Evolutionary conservation across 1,139 yeast species (phyloP).

Genomic region (Hyphopichia burtonii): DNA sequence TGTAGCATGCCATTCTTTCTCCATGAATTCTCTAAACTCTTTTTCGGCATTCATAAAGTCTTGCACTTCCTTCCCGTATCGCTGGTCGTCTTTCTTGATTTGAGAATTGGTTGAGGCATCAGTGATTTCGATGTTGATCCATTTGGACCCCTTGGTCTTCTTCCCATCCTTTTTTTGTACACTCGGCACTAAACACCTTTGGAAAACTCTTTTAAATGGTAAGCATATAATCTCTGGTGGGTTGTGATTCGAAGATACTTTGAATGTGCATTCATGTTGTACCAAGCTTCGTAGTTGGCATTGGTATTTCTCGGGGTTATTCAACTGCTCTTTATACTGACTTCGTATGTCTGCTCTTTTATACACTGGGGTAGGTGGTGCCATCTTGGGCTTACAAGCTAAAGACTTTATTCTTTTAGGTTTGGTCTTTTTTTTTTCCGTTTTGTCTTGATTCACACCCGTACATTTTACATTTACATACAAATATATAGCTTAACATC

Average conservation of each 20-base stretch:
- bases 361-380: conserved; percentile 49
- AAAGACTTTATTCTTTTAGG: not conserved
- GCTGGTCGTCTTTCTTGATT: conserved; percentile 20
- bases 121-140: conserved; percentile 49
- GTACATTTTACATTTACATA: no score
- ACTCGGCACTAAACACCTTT: conserved; percentile 40
- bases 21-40: conserved; percentile 35
- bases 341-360: conserved; percentile 26
- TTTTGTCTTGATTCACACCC: not conserved
- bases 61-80: conserved; percentile 26
- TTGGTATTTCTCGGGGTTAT: conserved; percentile 31
- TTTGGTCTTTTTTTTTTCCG: not conserved
- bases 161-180: conserved; percentile 22
- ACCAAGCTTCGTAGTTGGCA: conserved; percentile 45
- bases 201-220: conserved; percentile 55
- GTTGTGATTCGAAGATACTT: conserved; percentile 19
- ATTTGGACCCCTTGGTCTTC: conserved; percentile 23
- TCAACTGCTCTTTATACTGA: conserved; percentile 26
- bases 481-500: no score
- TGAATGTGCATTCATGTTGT: conserved; percentile 52
- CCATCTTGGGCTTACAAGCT: conserved; percentile 25
- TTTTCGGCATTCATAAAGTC: conserved; percentile 41
- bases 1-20: conserved; percentile 14
- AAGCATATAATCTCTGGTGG: conserved; percentile 48
- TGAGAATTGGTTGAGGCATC: conserved; percentile 33